Percentiles rank a stretch among this genome's conserved stretches.
Evolutionary conservation across 1,139 yeast genomes (phyloP).

Genomic region (Debaryomycetaceae sp.): DNA sequence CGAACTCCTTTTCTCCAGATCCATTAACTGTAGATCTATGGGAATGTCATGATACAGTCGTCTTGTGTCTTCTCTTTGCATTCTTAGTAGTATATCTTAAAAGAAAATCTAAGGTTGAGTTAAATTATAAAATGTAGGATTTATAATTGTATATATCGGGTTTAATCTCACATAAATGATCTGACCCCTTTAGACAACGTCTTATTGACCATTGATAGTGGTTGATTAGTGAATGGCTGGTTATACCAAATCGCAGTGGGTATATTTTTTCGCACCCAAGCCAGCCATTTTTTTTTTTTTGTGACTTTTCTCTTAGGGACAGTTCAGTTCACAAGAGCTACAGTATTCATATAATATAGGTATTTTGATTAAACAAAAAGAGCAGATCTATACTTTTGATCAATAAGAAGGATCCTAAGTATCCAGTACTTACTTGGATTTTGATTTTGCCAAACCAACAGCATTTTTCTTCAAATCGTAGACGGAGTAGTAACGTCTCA

Average conservation of each 20-base stretch:
- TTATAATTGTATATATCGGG: no score
- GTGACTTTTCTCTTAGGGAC: no score
- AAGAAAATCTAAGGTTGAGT: no score
- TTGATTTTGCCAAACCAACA: constrained; percentile 84
- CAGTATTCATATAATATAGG: not conserved
- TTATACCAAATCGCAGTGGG: not conserved
- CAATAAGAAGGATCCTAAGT: not conserved
- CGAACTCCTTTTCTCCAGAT: not conserved
- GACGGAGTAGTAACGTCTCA: constrained; percentile 89
- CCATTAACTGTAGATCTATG: not conserved
- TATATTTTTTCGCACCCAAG: constrained; percentile 3
- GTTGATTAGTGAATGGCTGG: constrained; percentile 5
- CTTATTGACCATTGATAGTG: no score
- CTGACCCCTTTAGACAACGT: no score
- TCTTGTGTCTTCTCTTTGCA: not conserved
- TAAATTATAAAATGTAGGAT: no score
- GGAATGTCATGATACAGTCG: not conserved
- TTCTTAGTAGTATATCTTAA: no score
- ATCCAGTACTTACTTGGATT: constrained; percentile 39
- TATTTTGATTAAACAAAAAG: not conserved
- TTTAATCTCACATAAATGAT: no score
- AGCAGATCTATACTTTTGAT: not conserved
- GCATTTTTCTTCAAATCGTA: constrained; percentile 88
- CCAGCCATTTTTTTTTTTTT: no score
- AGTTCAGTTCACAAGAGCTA: no score